Evolutionary conservation across 2,329 filamentous ascomycete genomes (phyloP), one percentile per base, ranked within the genome.

Genomic region (Fusarium nematophilum): DNA sequence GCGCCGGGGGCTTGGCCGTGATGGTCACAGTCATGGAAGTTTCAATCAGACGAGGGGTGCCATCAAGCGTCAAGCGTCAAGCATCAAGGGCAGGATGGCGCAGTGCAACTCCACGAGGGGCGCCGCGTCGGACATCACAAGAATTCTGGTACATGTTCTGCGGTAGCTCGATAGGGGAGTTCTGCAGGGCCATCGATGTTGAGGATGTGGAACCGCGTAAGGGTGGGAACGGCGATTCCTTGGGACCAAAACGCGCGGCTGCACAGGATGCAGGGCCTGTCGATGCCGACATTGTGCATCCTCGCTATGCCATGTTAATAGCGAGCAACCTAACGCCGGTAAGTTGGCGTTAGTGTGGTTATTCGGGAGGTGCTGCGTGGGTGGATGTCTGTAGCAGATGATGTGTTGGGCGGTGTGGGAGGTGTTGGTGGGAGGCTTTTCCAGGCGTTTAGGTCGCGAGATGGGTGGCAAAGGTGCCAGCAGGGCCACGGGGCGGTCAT

Each of bases 1-100:
- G 54, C 42, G 43, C 45, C 21, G 43, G 43, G 44, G 53, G 44
- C 54, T 51, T 54, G 47, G 26, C 37, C 25, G 13, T 42, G 29
- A 56, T 31, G 52, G 15, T 37, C 33, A 44, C 53, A 30, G 47
- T 38, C 39, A 18, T 46, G 29, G 58, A 62, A 37, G 45, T 58
- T 64, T 59, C 47, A 65, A 67, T 57, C 54, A 65, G 53, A 42
- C 58, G 57, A 65, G 61, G 52, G 53, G 55, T 54, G 53, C 62
- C 53, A 43, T 53, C 54, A 58, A 58, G 51, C n/a, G n/a, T n/a
- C n/a, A n/a, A n/a, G n/a, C n/a, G n/a, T n/a, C n/a, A n/a, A n/a
- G n/a, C n/a, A n/a, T n/a, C n/a, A n/a, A n/a, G 54, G 40, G 49
- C 60, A 59, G 29, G 18, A 64, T 65, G 55, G 65, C 65, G 58